Conservation (phyloP, 2,329 filamentous ascomycete species). For the Alternaria brassicae region DNA sequence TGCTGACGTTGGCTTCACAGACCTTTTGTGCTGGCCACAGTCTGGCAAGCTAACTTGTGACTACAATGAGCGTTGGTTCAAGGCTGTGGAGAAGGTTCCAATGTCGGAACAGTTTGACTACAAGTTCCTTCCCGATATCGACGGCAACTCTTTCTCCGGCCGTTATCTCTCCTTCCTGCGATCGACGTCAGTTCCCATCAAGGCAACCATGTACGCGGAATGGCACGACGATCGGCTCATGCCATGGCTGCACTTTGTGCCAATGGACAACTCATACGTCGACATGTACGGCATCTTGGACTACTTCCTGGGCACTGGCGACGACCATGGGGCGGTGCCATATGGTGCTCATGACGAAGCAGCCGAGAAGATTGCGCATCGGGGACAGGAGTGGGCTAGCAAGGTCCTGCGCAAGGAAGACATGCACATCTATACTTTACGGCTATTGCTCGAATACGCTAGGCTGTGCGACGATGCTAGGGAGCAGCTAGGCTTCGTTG, state of each 20-base stretch:
- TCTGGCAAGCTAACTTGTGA: slow-evolving; percentile 52
- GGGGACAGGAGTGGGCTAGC: slow-evolving; percentile 72
- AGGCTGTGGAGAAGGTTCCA: slow-evolving; percentile 38
- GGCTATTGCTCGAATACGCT: slow-evolving; percentile 60
- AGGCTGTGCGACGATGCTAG: slow-evolving; percentile 53
- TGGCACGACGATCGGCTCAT: slow-evolving; percentile 77
- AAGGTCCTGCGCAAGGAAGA: slow-evolving; percentile 73
- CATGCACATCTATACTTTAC: slow-evolving; percentile 74
- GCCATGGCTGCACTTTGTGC: slow-evolving; percentile 82
- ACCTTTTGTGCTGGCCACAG: slow-evolving; percentile 55
- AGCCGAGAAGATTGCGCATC: slow-evolving; percentile 69
- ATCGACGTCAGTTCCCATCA: slow-evolving; percentile 75
- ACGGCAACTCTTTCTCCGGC: slow-evolving; percentile 65
- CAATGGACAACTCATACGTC: slow-evolving; percentile 76
- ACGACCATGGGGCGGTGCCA: not conserved
- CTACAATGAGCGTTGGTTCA: slow-evolving; percentile 55
- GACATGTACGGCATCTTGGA: slow-evolving; percentile 77
- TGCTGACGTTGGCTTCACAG: slow-evolving; percentile 53
- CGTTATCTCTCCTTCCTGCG: slow-evolving; percentile 64
- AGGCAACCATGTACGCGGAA: slow-evolving; percentile 78
- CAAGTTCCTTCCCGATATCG: slow-evolving; percentile 79
- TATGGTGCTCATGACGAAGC: slow-evolving; percentile 58
- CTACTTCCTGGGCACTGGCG: slow-evolving; percentile 68
- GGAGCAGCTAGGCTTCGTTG: slow-evolving; percentile 51
- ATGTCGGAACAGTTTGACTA: slow-evolving; percentile 56